Evolutionary conservation across 768 basidiomycete genomes (phyloP), one percentile per base, ranked within the genome.

Genomic region (Rhizopogon sp.): DNA sequence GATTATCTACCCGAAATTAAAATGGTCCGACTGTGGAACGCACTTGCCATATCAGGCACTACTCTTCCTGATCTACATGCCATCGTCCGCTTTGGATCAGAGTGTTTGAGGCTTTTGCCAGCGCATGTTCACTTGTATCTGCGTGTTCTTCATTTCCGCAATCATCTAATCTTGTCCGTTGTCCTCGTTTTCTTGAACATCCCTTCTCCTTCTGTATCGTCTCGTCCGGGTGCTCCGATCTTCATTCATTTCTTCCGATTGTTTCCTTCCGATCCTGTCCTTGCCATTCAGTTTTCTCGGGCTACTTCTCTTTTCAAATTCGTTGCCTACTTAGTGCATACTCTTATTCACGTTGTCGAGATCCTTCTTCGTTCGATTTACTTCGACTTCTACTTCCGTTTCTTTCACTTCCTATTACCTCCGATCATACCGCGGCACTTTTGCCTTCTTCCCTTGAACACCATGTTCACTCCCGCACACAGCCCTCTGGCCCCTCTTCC

Each of bases 401-500:
- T 45, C 28, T 17, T 31, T 41, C 40, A 31, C 33, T 53, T 53
- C 13, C 11, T 52, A 50, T 31, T 37, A 7, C 20, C 25, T 16
- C 43, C 43, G 35, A 45, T 22, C 44, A 45, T 13, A 1, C 45
- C 25, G 42, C 29, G 31, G n/a, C 10, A 2, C 14, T 53, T 45
- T 52, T 41, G 13, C 47, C 17, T 33, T 28, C 17, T 49, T 31
- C 22, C 11, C 6, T 35, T 50, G 3, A 16, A 55, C 54, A 1
- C 25, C 22, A 5, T 13, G 4, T 51, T 41, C 7, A 25, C n/a
- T 42, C 17, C 50, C 17, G 25, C 16, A 50, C 22, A 0, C 63
- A 96, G 93, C 87, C 39, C 84, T 99, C 43, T 99, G 96, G 95
- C 96, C 96, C 1, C 75, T 98, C 41, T 97, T 98, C 82, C 97